A percentile compares a stretch with the other conserved stretches of the same genome.
Conservation (phyloP, 441 rosid genomes). For the Aleurites moluccanus region DNA sequence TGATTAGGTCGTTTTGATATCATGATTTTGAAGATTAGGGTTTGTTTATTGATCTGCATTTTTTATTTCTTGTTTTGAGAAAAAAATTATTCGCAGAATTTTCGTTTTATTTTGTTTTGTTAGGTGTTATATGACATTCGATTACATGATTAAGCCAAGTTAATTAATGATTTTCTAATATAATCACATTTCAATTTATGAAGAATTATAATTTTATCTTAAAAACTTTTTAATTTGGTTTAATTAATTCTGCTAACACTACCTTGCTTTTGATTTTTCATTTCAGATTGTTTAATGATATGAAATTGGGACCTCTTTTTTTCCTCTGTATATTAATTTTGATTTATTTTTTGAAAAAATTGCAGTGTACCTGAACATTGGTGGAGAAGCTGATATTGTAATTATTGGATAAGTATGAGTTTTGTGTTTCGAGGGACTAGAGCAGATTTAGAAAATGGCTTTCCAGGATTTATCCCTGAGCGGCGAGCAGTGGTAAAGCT, state of each 20-base stretch:
- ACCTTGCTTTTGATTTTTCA: neutral
- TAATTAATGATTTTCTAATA: neutral
- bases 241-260: neutral
- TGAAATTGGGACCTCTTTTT: neutral
- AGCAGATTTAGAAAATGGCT: constrained; percentile 81
- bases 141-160: neutral
- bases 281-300: neutral
- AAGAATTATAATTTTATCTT: neutral
- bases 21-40: constrained; percentile 4
- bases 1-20: neutral
- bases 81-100: neutral
- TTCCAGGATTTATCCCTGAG: constrained; percentile 63
- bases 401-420: constrained; percentile 48
- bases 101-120: neutral
- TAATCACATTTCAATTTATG: neutral
- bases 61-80: neutral
- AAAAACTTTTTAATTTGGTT: neutral
- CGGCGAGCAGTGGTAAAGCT: constrained; percentile 57
- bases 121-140: neutral
- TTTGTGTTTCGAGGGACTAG: constrained; percentile 77
- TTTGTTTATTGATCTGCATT: neutral
- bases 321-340: neutral
- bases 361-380: neutral
- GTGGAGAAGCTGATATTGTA: constrained; percentile 10
- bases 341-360: neutral